Conservation (phyloP, 495 filamentous ascomycete species). For the Oidiodendron maius region DNA sequence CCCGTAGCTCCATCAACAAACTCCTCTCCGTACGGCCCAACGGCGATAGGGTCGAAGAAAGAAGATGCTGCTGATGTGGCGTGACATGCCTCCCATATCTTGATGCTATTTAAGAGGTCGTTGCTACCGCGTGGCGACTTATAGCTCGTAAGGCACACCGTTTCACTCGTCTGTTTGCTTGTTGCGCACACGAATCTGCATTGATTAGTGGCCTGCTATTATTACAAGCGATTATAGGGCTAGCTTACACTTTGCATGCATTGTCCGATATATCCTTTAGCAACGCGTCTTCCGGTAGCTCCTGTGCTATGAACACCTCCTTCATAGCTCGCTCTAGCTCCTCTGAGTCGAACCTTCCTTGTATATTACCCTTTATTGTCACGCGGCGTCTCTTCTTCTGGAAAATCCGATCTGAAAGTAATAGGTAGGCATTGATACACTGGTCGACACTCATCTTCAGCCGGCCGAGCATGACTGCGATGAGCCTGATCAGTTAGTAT, state of each 20-base stretch:
- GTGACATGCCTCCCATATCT: constrained; percentile 41
- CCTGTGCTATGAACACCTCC: constrained; percentile 29
- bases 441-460: constrained; percentile 43
- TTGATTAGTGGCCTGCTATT: not conserved
- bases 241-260: constrained; percentile 26
- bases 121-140: constrained; percentile 28
- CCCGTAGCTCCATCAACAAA: constrained; percentile 38
- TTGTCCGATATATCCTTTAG: constrained; percentile 30
- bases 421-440: constrained; percentile 38
- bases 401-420: constrained; percentile 32
- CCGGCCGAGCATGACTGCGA: constrained; percentile 48
- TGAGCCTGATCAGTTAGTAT: constrained; percentile 30
- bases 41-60: constrained; percentile 41
- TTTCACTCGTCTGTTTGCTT: constrained; percentile 32
- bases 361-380: constrained; percentile 27
- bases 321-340: constrained; percentile 37
- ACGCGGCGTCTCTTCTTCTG: constrained; percentile 29
- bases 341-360: constrained; percentile 32
- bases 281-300: constrained; percentile 31
- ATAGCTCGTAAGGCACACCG: constrained; percentile 39
- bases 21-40: constrained; percentile 27
- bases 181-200: constrained; percentile 45
- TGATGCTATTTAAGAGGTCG: constrained; percentile 31
- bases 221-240: not conserved
- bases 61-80: constrained; percentile 38